A percentile compares a stretch with the other conserved stretches of the same genome.
These are phyloP conservation scores for Psidium guajava DNA, from an alignment of 345 rosid genomes.

Conservation along the genomic window DNA sequence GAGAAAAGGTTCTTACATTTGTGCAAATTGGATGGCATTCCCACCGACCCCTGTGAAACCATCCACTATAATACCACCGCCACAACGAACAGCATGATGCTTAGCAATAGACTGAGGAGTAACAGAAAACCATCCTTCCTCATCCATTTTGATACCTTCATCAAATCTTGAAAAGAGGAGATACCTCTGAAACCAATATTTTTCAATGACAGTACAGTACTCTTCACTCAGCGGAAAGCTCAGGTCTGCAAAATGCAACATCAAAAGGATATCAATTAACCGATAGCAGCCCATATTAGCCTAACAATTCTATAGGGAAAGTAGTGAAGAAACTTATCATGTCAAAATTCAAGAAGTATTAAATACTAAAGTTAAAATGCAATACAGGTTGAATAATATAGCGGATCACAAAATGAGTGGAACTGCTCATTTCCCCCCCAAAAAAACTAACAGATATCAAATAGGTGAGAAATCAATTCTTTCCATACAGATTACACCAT, in stretches of 20 bases:
- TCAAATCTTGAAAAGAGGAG: slow-evolving; percentile 69
- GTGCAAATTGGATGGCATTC: slow-evolving; percentile 85
- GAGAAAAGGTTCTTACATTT: slow-evolving; percentile 24
- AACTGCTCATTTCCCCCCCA: neutral
- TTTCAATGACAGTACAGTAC: slow-evolving; percentile 29
- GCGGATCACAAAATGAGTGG: neutral
- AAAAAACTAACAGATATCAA: neutral
- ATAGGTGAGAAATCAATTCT: neutral
- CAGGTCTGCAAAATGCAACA: slow-evolving; percentile 29
- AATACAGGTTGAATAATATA: neutral
- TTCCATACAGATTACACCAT: neutral
- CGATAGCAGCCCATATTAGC: neutral
- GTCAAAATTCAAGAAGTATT: neutral
- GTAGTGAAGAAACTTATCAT: neutral
- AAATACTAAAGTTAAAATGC: neutral
- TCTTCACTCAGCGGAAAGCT: slow-evolving; percentile 29
- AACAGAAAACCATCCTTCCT: slow-evolving; percentile 99
- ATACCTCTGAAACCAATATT: slow-evolving; percentile 90
- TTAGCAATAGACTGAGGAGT: slow-evolving; percentile 81
- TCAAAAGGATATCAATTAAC: neutral
- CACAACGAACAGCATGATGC: slow-evolving; percentile 77
- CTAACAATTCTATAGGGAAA: neutral
- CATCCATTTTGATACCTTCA: slow-evolving; percentile 79
- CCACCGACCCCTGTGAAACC: slow-evolving; percentile 95
- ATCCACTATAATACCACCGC: slow-evolving; percentile 46